Percentiles rank a stretch among this genome's conserved stretches.
Conservation (phyloP, 306 rosid species). For the Vachellia collinsii region DNA sequence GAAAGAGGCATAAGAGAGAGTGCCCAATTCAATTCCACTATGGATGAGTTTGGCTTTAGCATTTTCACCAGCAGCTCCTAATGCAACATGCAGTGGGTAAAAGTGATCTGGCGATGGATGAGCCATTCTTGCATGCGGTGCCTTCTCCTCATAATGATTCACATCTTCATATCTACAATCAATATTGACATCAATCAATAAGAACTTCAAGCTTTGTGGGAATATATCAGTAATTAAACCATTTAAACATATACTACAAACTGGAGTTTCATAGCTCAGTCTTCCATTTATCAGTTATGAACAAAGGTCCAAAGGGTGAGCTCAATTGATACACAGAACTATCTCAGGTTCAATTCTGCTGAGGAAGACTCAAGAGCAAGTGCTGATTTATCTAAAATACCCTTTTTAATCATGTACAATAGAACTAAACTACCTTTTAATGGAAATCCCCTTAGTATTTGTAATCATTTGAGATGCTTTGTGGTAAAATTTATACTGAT, state of each 20-base stretch:
- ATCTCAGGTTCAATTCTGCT: background rate
- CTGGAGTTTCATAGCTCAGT: constrained; percentile 10
- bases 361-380: background rate
- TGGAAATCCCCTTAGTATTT: no score
- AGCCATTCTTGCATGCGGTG: constrained; percentile 75
- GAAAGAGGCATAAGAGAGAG: constrained; percentile 81
- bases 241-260: background rate
- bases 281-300: constrained; percentile 20
- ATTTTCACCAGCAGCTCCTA: constrained; percentile 75
- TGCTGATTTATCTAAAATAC: no score
- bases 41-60: constrained; percentile 69
- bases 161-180: constrained; percentile 74
- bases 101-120: constrained; percentile 86
- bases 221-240: background rate
- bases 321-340: background rate
- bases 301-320: background rate
- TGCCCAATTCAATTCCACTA: constrained; percentile 57
- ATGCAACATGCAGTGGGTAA: constrained; percentile 78
- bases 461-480: no score
- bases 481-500: background rate
- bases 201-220: constrained; percentile 19
- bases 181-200: constrained; percentile 25
- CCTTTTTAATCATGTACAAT: no score
- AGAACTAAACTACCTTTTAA: no score
- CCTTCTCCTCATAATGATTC: constrained; percentile 63